Base-by-base conservation (phyloP, 108 stramenopile genomes). In the Ochromonas danica region DNA sequence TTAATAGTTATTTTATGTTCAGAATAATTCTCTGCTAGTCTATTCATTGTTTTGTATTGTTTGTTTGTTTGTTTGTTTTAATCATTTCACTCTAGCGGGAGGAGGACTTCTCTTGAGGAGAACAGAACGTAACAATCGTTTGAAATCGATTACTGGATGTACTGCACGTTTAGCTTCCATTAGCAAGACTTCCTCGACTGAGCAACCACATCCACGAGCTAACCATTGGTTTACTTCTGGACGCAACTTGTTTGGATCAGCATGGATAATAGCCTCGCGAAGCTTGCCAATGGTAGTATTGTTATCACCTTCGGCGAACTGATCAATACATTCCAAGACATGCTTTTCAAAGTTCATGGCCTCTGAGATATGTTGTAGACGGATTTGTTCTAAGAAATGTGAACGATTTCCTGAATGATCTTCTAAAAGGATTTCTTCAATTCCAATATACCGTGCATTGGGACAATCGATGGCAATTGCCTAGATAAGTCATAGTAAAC, bases 91-190 rank as follows among this genome's bases (percentile, higher is more conserved):
- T 10, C 40, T 41, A 6, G 40, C 51, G 3, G 3, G 17, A 27
- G 72, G 72, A 75, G 28, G 31, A 75, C 72, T 75, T 33, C 38
- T 75, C 40, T 33, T 36, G 3, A 75, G 25, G 3, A 75, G 40
- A 30, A 6, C n/a, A 27, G 6, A 14, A 6, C 40, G 14, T 14
- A 75, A 42, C 27, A 6, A 10, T 60, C 31, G 36, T 42, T 75
- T 75, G 40, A 75, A 33, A 33, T 45, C 51, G 36, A 35, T 33
- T 27, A 75, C 3, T 10, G 35, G 41, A 27, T 35, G 6, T 10
- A 22, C 14, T 57, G 17, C 3, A 35, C 51, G 14, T 75, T 60
- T 45, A 10, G 72, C 51, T 36, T 75, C 72, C 40, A 75, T 35
- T 27, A 75, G 40, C 27, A 75, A 41, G 6, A 36, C 31, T 22